phyloP scores from a whole-genome alignment of 331 rosid species.

The Pyrus hybrid region DNA sequence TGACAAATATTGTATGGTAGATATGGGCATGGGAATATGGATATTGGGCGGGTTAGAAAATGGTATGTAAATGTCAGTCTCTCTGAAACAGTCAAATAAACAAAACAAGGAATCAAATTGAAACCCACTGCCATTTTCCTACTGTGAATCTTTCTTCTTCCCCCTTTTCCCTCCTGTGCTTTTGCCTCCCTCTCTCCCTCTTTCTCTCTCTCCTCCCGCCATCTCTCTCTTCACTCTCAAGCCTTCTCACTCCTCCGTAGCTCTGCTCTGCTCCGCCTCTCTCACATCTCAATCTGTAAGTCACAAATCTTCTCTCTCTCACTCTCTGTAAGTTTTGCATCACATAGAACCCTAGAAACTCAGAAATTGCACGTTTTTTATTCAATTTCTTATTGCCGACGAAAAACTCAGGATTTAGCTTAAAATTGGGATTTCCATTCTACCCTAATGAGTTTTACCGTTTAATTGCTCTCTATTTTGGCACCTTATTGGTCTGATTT shows the following conservation, averaged over 20 bases:
- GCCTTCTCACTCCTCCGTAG: not conserved
- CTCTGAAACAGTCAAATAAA: conserved; percentile 1
- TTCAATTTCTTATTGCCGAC: not conserved
- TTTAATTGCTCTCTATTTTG: not conserved
- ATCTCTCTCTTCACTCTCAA: not conserved
- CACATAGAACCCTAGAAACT: conserved; percentile 23
- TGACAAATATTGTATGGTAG: no score
- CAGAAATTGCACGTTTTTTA: not conserved
- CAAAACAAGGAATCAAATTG: conserved; percentile 4
- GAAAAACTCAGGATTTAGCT: not conserved
- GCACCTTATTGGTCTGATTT: conserved; percentile 4
- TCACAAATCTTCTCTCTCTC: conserved; percentile 12
- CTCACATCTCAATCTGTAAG: conserved; percentile 23
- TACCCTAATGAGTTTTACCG: not conserved
- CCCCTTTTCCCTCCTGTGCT: not conserved
- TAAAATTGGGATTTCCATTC: not conserved
- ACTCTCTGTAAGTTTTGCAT: not conserved
- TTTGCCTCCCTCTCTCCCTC: not conserved
- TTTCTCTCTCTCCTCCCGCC: not conserved
- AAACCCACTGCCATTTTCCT: not conserved
- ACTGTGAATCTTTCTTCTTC: not conserved
- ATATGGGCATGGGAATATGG: not conserved
- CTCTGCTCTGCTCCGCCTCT: not conserved
- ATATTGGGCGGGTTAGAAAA: not conserved
- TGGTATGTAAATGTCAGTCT: not conserved